Percentiles rank a stretch among this genome's conserved stretches.
Evolutionary conservation across 192 early-diverging fungal genomes (phyloP).

Genomic region (Allomyces macrogynus): DNA sequence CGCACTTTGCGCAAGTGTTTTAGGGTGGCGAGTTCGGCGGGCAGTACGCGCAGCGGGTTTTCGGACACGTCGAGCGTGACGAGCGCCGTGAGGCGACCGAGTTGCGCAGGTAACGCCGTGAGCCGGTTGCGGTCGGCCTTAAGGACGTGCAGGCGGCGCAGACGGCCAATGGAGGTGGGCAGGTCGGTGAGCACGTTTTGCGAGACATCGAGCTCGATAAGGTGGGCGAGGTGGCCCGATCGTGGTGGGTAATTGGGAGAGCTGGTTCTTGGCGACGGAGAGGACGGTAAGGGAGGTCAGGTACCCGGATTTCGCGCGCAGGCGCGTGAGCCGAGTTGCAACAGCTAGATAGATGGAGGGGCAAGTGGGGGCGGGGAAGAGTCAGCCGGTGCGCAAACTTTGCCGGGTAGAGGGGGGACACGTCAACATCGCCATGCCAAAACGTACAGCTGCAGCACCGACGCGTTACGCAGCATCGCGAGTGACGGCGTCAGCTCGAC

Average conservation of each 20-base stretch:
- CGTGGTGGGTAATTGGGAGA: not conserved
- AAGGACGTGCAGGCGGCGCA: not conserved
- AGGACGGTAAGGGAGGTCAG: not conserved
- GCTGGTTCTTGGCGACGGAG: not conserved
- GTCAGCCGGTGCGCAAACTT: too few species aligned
- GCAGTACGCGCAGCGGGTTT: slow-evolving; percentile 5
- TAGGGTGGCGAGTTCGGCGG: not conserved
- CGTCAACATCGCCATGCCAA: not conserved
- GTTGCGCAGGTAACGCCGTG: slow-evolving; percentile 3
- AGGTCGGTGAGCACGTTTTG: not conserved
- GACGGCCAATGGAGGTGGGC: not conserved
- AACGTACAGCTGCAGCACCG: slow-evolving; percentile 25
- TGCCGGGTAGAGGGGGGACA: too few species aligned
- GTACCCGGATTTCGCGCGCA: slow-evolving; percentile 21
- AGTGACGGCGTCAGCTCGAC: slow-evolving; percentile 20
- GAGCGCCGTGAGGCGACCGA: slow-evolving; percentile 4
- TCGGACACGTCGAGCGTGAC: slow-evolving; percentile 6
- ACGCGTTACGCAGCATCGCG: slow-evolving; percentile 20
- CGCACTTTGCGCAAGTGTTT: not conserved
- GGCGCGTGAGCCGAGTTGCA: slow-evolving; percentile 22
- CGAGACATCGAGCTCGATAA: not conserved
- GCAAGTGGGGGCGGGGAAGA: too few species aligned
- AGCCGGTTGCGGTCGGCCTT: slow-evolving; percentile 4
- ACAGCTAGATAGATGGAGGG: slow-evolving; percentile 18
- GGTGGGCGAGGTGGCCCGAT: not conserved